phyloP scores from a whole-genome alignment of 225 moss, liverwort and hornwort genomes.

The Pseudisothecium myosuroides region DNA sequence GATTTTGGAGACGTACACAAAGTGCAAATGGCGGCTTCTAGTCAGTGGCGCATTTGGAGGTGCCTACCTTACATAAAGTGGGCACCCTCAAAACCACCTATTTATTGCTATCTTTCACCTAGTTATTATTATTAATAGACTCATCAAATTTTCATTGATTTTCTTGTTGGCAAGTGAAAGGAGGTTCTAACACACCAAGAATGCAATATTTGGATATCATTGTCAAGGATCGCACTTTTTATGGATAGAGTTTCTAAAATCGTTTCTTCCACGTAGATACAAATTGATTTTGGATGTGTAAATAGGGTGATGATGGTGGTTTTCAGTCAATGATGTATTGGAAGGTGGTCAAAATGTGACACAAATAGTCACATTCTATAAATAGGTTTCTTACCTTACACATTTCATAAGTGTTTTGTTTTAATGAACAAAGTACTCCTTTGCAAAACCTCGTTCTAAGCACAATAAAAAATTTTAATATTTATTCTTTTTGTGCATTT shows the following conservation, averaged over 20 bases:
- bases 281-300: background rate
- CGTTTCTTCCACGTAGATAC: background rate
- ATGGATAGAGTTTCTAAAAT: background rate
- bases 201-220: rapidly evolving
- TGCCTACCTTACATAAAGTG: too few relatives aligned
- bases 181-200: background rate
- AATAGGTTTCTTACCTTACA: too few relatives aligned
- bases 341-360: rapidly evolving
- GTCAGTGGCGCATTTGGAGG: too few relatives aligned
- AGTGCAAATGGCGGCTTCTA: too few relatives aligned
- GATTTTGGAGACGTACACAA: too few relatives aligned
- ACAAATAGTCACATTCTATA: background rate
- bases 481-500: background rate
- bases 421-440: rapidly evolving
- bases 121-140: too few relatives aligned
- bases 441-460: rapidly evolving
- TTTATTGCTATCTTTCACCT: too few relatives aligned
- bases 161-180: background rate
- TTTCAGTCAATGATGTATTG: rapidly evolving
- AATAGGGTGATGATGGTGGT: rapidly evolving
- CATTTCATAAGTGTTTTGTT: background rate
- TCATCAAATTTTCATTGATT: too few relatives aligned
- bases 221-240: too few relatives aligned
- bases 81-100: too few relatives aligned
- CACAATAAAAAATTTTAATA: too few relatives aligned